Conservation (phyloP, 1,284 basidiomycete species). For the Puccinia novopanici region DNA sequence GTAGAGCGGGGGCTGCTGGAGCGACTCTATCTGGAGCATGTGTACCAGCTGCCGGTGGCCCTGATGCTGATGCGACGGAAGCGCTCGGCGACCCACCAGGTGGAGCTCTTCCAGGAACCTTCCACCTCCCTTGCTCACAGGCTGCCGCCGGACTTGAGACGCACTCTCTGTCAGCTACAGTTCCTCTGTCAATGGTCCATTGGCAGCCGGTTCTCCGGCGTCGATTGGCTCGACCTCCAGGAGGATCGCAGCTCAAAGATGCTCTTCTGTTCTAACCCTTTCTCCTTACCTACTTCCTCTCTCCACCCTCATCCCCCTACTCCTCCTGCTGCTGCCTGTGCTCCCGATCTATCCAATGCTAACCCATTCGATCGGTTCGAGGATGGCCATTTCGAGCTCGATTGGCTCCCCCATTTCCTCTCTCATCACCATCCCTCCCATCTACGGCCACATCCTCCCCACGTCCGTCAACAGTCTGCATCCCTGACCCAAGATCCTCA, state of each 20-base stretch:
- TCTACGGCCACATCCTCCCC: too few species aligned
- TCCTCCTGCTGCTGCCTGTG: too few species aligned
- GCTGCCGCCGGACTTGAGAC: too few species aligned
- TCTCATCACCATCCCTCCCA: too few species aligned
- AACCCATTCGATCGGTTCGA: background rate
- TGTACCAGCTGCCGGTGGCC: background rate
- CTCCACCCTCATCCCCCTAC: slow-evolving; percentile 27
- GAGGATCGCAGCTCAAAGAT: slow-evolving; percentile 15
- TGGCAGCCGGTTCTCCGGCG: slow-evolving; percentile 6
- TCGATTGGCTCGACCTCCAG: slow-evolving; percentile 14
- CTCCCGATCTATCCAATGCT: background rate
- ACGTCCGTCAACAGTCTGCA: too few species aligned
- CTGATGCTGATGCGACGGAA: background rate
- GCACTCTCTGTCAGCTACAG: too few species aligned
- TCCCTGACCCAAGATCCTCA: too few species aligned
- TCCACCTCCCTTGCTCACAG: slow-evolving; percentile 61
- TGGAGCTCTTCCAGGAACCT: slow-evolving; percentile 42
- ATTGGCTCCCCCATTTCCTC: slow-evolving; percentile 1
- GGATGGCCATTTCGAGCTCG: background rate
- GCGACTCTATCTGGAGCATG: background rate
- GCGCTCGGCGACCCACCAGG: background rate
- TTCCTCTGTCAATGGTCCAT: slow-evolving; percentile 57
- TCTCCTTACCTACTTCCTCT: background rate
- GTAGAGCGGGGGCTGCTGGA: background rate
- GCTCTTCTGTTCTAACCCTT: slow-evolving; percentile 45